Evolutionary conservation across 2,329 filamentous ascomycete species (phyloP).

Genomic region (Paramyrothecium sp.): DNA sequence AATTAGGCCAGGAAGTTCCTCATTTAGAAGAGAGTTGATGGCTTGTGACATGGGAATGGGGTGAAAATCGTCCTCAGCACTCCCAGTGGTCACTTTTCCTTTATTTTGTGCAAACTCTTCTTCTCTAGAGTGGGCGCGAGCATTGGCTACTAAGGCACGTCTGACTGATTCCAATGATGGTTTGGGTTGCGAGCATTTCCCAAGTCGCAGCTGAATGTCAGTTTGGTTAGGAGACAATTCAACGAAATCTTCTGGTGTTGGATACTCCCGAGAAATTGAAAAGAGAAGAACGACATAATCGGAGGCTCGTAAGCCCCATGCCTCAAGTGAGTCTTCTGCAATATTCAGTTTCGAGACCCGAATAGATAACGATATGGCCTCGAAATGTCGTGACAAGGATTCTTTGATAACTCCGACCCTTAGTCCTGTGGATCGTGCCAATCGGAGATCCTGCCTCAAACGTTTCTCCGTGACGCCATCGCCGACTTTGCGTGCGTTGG

Average conservation of each 20-base stretch:
- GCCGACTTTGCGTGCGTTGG: too few relatives aligned
- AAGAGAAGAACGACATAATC: slow-evolving; percentile 77
- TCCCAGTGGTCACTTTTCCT: too few relatives aligned
- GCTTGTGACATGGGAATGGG: slow-evolving; percentile 71
- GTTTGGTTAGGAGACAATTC: slow-evolving; percentile 32
- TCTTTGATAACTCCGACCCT: neutral
- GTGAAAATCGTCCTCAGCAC: slow-evolving; percentile 14
- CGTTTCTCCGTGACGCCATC: too few relatives aligned
- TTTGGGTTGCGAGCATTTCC: slow-evolving; percentile 71
- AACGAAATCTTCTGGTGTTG: slow-evolving; percentile 52
- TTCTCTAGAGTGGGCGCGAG: too few relatives aligned
- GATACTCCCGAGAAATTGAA: slow-evolving; percentile 62
- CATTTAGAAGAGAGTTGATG: slow-evolving; percentile 58
- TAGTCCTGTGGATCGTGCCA: neutral
- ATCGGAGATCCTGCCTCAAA: neutral
- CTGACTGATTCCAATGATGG: slow-evolving; percentile 57
- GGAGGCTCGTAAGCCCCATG: slow-evolving; percentile 67
- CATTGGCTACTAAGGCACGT: slow-evolving; percentile 14
- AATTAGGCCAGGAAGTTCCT: slow-evolving; percentile 61
- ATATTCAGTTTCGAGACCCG: slow-evolving; percentile 69
- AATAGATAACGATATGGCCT: slow-evolving; percentile 63
- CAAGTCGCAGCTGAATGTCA: slow-evolving; percentile 59
- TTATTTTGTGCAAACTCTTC: too few relatives aligned
- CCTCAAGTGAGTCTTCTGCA: slow-evolving; percentile 70
- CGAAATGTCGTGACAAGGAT: neutral